phyloP scores from a whole-genome alignment of 1,284 basidiomycete genomes.

The Athelia psychrophila region DNA sequence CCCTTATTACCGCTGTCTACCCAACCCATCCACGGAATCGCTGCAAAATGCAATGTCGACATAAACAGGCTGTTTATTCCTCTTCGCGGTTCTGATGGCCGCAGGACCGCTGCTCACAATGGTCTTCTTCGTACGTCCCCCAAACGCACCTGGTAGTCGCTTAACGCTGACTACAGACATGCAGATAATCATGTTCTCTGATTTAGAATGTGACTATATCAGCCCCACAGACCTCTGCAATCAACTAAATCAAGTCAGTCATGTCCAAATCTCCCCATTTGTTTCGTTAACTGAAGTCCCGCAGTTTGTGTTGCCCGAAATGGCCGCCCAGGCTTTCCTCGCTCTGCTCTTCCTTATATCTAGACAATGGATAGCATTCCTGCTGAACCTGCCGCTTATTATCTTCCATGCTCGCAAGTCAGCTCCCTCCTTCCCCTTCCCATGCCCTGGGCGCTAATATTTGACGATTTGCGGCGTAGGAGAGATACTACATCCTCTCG shows the following conservation, averaged over 20 bases:
- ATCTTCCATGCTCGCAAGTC: slow-evolving; percentile 95
- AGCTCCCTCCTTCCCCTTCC: slow-evolving; percentile 27
- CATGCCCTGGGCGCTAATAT: neutral
- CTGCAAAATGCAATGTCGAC: neutral
- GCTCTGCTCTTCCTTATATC: slow-evolving; percentile 87
- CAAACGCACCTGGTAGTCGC: neutral
- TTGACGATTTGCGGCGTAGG: too few relatives aligned
- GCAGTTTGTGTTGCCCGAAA: slow-evolving; percentile 97
- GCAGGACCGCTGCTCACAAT: slow-evolving; percentile 94
- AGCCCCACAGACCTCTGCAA: slow-evolving; percentile 99
- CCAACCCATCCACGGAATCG: too few relatives aligned
- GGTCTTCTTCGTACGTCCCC: slow-evolving; percentile 91
- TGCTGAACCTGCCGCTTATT: slow-evolving; percentile 90
- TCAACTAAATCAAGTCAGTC: slow-evolving; percentile 92
- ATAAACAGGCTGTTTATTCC: slow-evolving; percentile 84
- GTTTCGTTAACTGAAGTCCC: slow-evolving; percentile 23
- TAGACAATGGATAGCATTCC: slow-evolving; percentile 94
- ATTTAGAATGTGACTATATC: slow-evolving; percentile 98
- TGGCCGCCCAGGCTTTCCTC: slow-evolving; percentile 91
- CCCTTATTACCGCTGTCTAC: too few relatives aligned
- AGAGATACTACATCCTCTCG: slow-evolving; percentile 3
- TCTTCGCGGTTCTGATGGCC: slow-evolving; percentile 91
- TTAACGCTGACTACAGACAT: neutral
- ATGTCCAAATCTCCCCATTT: neutral
- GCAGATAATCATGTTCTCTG: slow-evolving; percentile 99